Base-by-base conservation (phyloP, 495 filamentous ascomycete genomes). In the Penicillium cinerascens region DNA sequence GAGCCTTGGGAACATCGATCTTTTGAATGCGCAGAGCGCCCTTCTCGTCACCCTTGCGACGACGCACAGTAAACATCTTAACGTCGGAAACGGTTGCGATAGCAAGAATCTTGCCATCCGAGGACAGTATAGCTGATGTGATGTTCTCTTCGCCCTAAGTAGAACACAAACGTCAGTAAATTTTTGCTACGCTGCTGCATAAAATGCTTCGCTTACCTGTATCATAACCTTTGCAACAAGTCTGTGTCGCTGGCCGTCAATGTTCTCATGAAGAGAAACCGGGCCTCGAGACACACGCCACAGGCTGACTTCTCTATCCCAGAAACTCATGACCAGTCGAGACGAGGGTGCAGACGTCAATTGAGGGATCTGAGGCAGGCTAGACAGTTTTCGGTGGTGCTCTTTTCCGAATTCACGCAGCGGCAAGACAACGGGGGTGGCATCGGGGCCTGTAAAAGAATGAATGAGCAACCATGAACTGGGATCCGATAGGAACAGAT, bases 321-420 rank as follows among this genome's bases (percentile, higher is more conserved):
- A 99, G 86, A 90, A 97, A 61, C 88, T 91, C 71, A 92, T 82
- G 10, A 98, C 71, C 16, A 95, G 67, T 33, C 92, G 79, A 26
- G 80, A 80, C 17, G 78, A 82, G 2, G 85, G 78, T 11, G 91
- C 83, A 45, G 88, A 89, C 23, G 81, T 73, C 7, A 96, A 60
- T 3, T 82, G 80, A 1, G 86, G 79, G 16, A 78, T 77, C 68
- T 96, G 93, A 1, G 93, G 92, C 17, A 97, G 75, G 58, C 82
- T 80, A 6, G 92, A 82, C 9, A 99, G 76, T 1, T 83, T 79
- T 29, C 90, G 77, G 64, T 95, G 87, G 58, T 89, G 74, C 64
- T 97, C 92, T 56, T 83, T 85, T 47, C 87, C 85, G 42, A 88
- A 92, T 62, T 87, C 78, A 45, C 83, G 83, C 20, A 97, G 76